Evolutionary conservation across 495 filamentous ascomycete species (phyloP), one percentile per base, ranked within the genome.

Genomic region (Neurospora sp.): DNA sequence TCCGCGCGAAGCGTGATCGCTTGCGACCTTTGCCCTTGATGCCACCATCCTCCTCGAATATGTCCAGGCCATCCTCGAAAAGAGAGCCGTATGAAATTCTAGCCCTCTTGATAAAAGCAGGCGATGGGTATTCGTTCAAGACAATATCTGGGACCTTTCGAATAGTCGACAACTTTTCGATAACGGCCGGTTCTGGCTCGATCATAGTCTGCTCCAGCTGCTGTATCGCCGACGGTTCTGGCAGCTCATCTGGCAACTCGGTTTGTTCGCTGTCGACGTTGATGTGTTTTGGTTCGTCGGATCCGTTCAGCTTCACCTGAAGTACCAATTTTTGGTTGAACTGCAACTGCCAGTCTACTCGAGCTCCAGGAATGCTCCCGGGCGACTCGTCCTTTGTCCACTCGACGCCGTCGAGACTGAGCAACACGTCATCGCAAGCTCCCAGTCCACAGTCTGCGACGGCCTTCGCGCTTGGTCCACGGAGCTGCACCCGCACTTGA

Each of bases 401-500:
- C 69, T 86, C 82, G 9, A 86, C 89, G 18, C 91, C 91, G 37
- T 88, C 86, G 59, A 99, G 80, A 73, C 87, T 83, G 72, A 99
- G 78, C 16, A 86, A 76, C 38, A 98, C 84, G 69, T 88, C 87
- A 81, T 97, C 95, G 3, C 93, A 90, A 74, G 92, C 96, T 20
- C 90, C 90, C 69, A 97, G 77, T 22, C 87, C 87, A 20, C 83
- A 85, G 61, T 85, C 85, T 11, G 89, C 88, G 22, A 96, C 86
- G n/a, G 84, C 86, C 76, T 89, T 88, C 22, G 93, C 96, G 73
- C 88, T 87, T 16, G 86, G 79, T 0, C 92, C 93, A n/a, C 84
- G 85, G 76, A 99, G 94, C 65, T 90, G 85, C 41, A 94, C 85
- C 14, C 93, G 88, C n/a, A 97, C 90, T 81, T 97, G 94, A 20